These are phyloP conservation scores for Punica granatum DNA, from an alignment of 345 rosid species.

Conservation along the genomic window DNA sequence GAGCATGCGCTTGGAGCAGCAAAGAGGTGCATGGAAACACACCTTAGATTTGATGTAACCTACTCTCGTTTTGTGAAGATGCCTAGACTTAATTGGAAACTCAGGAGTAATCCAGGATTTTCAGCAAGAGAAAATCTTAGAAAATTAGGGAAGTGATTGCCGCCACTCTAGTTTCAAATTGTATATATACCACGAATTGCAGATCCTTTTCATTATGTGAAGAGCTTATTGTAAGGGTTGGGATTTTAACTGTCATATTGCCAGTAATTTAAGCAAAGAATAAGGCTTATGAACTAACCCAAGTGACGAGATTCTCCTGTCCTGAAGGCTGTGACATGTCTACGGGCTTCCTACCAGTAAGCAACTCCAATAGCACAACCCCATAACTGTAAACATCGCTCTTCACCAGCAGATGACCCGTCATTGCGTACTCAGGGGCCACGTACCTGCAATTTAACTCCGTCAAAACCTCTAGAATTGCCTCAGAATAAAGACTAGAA, in stretches of 20 bases:
- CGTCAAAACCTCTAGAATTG: not conserved
- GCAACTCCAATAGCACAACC: slow-evolving; percentile 89
- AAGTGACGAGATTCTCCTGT: slow-evolving; percentile 95
- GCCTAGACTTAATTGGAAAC: too few relatives aligned
- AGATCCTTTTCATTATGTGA: not conserved
- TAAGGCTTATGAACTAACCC: slow-evolving; percentile 46
- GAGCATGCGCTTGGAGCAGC: not conserved
- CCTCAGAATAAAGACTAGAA: not conserved
- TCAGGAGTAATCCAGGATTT: not conserved
- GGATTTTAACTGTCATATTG: too few relatives aligned
- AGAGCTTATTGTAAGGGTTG: not conserved
- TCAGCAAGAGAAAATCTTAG: not conserved
- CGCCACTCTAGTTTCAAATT: not conserved
- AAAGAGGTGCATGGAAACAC: too few relatives aligned
- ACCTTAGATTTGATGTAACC: not conserved
- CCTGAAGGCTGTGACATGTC: slow-evolving; percentile 99
- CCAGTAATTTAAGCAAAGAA: not conserved
- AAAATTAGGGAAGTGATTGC: slow-evolving; percentile 1
- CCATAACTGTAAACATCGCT: slow-evolving; percentile 99
- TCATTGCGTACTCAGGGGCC: slow-evolving; percentile 99
- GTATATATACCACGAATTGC: not conserved
- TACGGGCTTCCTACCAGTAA: slow-evolving; percentile 93
- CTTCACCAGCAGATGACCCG: slow-evolving; percentile 94
- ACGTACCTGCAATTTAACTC: slow-evolving; percentile 54
- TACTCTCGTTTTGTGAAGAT: too few relatives aligned